Percentiles rank a stretch among this genome's conserved stretches.
phyloP scores from a whole-genome alignment of 257 asterid genomes.

The Gynochthodes officinalis region DNA sequence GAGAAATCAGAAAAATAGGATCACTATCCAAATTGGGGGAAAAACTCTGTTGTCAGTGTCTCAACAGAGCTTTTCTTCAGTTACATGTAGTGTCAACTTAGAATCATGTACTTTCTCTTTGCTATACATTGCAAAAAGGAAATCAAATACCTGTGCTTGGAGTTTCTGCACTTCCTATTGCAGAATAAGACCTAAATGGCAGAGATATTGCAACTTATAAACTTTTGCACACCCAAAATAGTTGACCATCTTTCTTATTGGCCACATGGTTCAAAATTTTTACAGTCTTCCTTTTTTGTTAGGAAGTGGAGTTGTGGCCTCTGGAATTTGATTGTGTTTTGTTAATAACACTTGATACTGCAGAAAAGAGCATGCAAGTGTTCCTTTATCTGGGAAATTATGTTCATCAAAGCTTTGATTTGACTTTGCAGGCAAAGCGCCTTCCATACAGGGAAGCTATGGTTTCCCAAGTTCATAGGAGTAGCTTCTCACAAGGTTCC shows the following conservation, averaged over 20 bases:
- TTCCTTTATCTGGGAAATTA: neutral
- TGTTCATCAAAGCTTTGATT: slow-evolving; percentile 15
- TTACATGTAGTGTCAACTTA: neutral
- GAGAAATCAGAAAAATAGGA: neutral
- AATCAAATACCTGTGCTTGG: slow-evolving; percentile 3
- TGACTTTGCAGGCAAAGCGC: slow-evolving; percentile 76
- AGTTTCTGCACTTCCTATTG: neutral
- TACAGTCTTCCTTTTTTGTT: neutral
- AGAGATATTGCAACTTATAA: neutral
- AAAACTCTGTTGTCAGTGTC: neutral
- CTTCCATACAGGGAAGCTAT: slow-evolving; percentile 73
- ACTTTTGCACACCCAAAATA: neutral
- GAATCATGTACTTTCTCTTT: neutral
- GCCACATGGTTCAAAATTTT: neutral
- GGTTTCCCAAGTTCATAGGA: slow-evolving; percentile 56
- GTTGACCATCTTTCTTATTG: neutral
- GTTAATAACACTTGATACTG: neutral
- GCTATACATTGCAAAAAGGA: neutral
- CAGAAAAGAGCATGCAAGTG: neutral
- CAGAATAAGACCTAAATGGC: neutral
- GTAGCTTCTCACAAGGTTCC: slow-evolving; percentile 80
- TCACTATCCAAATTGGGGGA: neutral
- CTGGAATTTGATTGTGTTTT: neutral
- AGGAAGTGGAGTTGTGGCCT: neutral
- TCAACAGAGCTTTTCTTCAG: neutral